Conservation (phyloP, 1,284 basidiomycete genomes). For the Amylostereum areolatum region DNA sequence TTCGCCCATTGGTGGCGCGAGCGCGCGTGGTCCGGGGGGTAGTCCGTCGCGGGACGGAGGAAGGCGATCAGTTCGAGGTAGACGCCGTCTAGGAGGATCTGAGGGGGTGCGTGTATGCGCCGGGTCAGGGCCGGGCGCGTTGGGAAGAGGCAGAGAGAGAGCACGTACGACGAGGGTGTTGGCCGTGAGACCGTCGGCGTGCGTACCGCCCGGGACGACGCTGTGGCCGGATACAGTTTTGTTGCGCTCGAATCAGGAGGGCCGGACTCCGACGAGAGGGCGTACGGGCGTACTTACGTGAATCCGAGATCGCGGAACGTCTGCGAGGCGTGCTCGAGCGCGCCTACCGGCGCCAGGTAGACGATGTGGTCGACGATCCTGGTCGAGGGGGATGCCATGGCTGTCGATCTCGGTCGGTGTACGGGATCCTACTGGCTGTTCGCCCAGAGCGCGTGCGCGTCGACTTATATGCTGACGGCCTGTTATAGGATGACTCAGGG, state of each 20-base stretch:
- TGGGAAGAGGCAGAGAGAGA: not conserved
- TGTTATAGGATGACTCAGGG: too few relatives aligned
- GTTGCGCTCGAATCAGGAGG: conserved; percentile 1
- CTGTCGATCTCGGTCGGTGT: too few relatives aligned
- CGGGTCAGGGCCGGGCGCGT: not conserved
- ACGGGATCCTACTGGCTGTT: too few relatives aligned
- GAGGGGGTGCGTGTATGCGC: not conserved
- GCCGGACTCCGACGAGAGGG: not conserved
- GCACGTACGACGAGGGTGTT: conserved; percentile 55
- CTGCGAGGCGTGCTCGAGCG: conserved; percentile 41
- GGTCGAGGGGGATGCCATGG: conserved; percentile 31
- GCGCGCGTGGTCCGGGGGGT: conserved; percentile 37
- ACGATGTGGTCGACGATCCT: conserved; percentile 61
- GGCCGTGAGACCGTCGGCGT: conserved; percentile 53
- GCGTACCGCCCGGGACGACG: conserved; percentile 57
- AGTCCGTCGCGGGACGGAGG: conserved; percentile 43
- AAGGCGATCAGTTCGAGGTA: conserved; percentile 70
- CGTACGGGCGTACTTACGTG: conserved; percentile 50
- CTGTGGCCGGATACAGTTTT: conserved; percentile 22
- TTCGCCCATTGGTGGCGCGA: conserved; percentile 46
- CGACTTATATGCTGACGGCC: too few relatives aligned
- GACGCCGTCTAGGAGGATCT: conserved; percentile 54
- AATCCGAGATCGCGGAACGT: conserved; percentile 60
- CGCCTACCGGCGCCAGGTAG: conserved; percentile 57
- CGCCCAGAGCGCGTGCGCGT: too few relatives aligned